A percentile compares a stretch with the other conserved stretches of the same genome.
Evolutionary conservation across 306 rosid species (phyloP).

Genomic region (Argentina anserina): DNA sequence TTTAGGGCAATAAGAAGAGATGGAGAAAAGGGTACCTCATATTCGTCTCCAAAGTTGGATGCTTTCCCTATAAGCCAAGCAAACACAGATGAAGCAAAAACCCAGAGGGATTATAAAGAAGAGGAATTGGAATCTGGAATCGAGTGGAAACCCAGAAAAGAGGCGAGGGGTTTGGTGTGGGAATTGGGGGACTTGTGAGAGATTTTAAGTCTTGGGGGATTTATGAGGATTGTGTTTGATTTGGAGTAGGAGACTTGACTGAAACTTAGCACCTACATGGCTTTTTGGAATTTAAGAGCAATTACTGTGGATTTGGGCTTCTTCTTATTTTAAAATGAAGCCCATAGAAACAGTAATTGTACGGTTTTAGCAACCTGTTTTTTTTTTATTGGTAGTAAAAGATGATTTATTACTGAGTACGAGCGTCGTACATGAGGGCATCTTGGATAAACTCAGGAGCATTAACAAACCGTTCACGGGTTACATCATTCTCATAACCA

Average conservation of each 20-base stretch:
- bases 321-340: not conserved
- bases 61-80: slow-evolving; percentile 7
- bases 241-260: slow-evolving; percentile 4
- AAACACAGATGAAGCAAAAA: slow-evolving; percentile 3
- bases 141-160: not conserved
- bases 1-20: not conserved
- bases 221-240: not conserved
- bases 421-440: too few relatives aligned
- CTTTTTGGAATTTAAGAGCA: too few relatives aligned
- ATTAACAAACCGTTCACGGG: too few relatives aligned
- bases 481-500: too few relatives aligned
- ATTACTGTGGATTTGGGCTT: slow-evolving; percentile 12
- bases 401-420: too few relatives aligned
- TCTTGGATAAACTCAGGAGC: too few relatives aligned
- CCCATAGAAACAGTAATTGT: too few relatives aligned
- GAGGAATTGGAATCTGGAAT: not conserved
- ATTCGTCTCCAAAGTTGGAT: not conserved
- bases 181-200: not conserved
- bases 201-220: not conserved
- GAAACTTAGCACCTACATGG: not conserved
- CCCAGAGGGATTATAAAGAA: slow-evolving; percentile 16
- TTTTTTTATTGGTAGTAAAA: too few relatives aligned
- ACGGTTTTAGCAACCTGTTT: too few relatives aligned
- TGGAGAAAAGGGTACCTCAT: slow-evolving; percentile 20
- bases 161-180: not conserved